Evolutionary conservation across 345 rosid genomes (phyloP), one percentile per base, ranked within the genome.

Genomic region (Murraya koenigii): DNA sequence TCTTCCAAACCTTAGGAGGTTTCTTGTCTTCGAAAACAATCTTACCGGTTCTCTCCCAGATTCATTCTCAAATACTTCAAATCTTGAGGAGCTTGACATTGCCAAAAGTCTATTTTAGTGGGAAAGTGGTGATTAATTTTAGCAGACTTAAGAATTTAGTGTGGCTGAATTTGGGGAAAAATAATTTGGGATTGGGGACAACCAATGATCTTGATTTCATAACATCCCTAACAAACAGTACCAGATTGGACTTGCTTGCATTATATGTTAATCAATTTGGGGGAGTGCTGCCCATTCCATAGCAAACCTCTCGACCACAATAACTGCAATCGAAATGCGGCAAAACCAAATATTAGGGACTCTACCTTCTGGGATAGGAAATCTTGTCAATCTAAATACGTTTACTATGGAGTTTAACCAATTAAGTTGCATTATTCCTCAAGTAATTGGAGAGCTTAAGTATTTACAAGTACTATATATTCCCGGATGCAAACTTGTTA

Each of bases 21-120:
- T 77, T 59, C 0, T 2, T 3, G 2, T 76, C 15, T 3, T 0
- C 22, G 3, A 0, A 2, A 81, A 85, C 33, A 6, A 66, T 4
- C 52, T 83, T 14, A 38, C 15, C 13, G 86, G 86, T 6, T 15
- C 41, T 14, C 35, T 86, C 32, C 80, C 83, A 8, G 10, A 1
- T 3, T 80, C 88, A 10, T 4, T 83, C 9, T 69, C 82, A 38
- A 85, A 85, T 54, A 73, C 74, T 9, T 72, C 83, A 2, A 68
- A 82, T 11, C 76, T 86, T 10, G 0, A 0, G 10, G 0, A 0
- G 1, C 41, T 78, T 38, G 1, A 2, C 23, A 1, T 75, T 7
- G 0, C 10, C 0, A 0, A 0, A 0, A 78, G 79, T 4, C 1
- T 41, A n/a, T 0, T 33, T 75, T 23, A 72, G 17, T 0, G 73